These are phyloP conservation scores for Quambalaria eucalypti DNA, from an alignment of 1,284 basidiomycete genomes.

Conservation along the genomic window DNA sequence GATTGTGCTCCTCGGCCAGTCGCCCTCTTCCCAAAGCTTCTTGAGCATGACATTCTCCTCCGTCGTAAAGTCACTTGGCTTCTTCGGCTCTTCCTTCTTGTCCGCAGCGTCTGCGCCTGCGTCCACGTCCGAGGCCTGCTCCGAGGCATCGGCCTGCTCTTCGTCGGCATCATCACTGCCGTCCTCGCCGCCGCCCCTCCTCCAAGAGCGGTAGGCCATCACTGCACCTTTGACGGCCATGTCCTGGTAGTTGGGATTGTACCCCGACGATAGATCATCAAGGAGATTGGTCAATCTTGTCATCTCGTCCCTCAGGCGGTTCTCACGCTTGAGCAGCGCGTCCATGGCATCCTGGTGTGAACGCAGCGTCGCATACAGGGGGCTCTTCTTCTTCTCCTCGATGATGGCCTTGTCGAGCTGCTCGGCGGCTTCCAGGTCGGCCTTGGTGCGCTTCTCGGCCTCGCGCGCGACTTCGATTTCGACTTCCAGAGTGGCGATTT, in stretches of 20 bases:
- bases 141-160: slow-evolving; percentile 10
- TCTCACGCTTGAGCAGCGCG: slow-evolving; percentile 63
- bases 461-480: slow-evolving; percentile 58
- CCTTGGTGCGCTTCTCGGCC: slow-evolving; percentile 18
- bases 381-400: slow-evolving; percentile 64
- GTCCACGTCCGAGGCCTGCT: neutral
- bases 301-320: slow-evolving; percentile 65
- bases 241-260: slow-evolving; percentile 98
- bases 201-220: slow-evolving; percentile 76
- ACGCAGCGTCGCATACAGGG: slow-evolving; percentile 65
- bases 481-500: slow-evolving; percentile 50
- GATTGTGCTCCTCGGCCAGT: slow-evolving; percentile 54
- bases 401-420: slow-evolving; percentile 31
- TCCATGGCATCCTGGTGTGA: slow-evolving; percentile 66
- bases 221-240: slow-evolving; percentile 97
- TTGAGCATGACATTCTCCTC: slow-evolving; percentile 16
- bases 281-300: slow-evolving; percentile 75
- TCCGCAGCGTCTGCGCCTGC: slow-evolving; percentile 8
- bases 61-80: neutral
- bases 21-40: slow-evolving; percentile 27
- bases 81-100: slow-evolving; percentile 10
- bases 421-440: slow-evolving; percentile 21
- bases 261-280: slow-evolving; percentile 65
- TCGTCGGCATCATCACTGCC: slow-evolving; percentile 45
- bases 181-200: slow-evolving; percentile 52